Evolutionary conservation across 176 grass and related monocot genomes (phyloP), one percentile per base, ranked within the genome.

Genomic region (Carex littledalei): DNA sequence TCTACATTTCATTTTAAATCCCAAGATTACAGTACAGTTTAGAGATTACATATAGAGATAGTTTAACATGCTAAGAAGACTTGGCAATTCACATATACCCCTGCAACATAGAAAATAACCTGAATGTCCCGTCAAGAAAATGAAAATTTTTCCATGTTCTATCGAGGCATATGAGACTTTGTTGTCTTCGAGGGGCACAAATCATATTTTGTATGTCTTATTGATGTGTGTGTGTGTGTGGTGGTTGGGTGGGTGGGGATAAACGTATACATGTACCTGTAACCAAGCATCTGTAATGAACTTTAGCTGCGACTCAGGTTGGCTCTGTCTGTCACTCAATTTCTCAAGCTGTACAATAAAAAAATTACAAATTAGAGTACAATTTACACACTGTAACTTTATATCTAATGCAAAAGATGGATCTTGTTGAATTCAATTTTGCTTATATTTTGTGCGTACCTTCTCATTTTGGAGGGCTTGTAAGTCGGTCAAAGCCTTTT

Each of bases 271-370:
- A 61, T 45, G 79, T 85, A 97, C 96, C 96, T 99, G 96, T 81
- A 99, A 78, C 96, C 96, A 99, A 80, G 96, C 96, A 78, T 99
- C 96, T 74, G 90, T 91, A 78, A 99, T 99, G 88, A 99, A 99
- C 87, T 99, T 99, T 56, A 99, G 93, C 73, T 99, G 96, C 55
- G 96, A 99, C 85, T 99, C 96, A 55, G 96, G 96, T 84, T 99
- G 96, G 43, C 93, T 99, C 89, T 99, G 96, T 86, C 84, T 92
- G 80, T 95, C 96, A 41, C 96, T 99, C 84, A 99, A 87, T 86
- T 90, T 95, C 88, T 99, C 96, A 90, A 99, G 96, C 96, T 99
- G 85, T 74, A 81, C 14, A 89, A 84, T 59, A 49, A 50, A 21
- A 16, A 58, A 86, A 86, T 78, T 41, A 49, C 6, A 35, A 71